These are phyloP conservation scores for Paraglomus brasilianum DNA, from an alignment of 192 early-diverging fungal genomes.

Conservation along the genomic window DNA sequence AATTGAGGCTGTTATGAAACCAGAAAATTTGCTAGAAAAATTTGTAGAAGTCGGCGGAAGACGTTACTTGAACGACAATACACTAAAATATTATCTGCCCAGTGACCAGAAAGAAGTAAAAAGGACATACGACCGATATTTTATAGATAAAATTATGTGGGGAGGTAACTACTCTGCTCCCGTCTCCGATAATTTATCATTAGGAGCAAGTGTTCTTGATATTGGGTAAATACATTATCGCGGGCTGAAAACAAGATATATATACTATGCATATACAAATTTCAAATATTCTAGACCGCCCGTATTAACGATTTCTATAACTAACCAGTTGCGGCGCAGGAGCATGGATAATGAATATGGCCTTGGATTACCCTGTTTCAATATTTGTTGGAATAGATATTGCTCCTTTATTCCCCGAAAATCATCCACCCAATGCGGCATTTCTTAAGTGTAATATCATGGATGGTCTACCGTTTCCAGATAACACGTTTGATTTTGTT, in stretches of 20 bases:
- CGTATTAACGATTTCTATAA: too few relatives aligned
- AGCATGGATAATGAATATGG: background rate
- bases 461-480: conserved; percentile 21
- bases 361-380: conserved; percentile 3
- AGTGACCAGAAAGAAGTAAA: conserved; percentile 12
- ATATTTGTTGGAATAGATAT: conserved; percentile 7
- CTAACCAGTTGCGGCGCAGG: background rate
- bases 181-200: background rate
- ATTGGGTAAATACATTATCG: conserved; percentile 4
- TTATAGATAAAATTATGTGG: conserved; percentile 1
- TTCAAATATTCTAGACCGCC: too few relatives aligned
- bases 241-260: too few relatives aligned
- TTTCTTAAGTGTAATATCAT: conserved; percentile 5
- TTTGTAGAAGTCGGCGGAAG: too few relatives aligned
- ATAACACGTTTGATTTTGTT: conserved; percentile 27
- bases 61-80: too few relatives aligned
- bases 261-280: too few relatives aligned
- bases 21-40: too few relatives aligned
- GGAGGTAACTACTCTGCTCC: conserved; percentile 2
- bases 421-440: conserved; percentile 8
- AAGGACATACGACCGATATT: conserved; percentile 8
- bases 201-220: conserved; percentile 3
- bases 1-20: too few relatives aligned
- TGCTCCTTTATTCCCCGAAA: background rate
- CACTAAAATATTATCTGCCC: conserved; percentile 1